Conservation (phyloP, 2,329 filamentous ascomycete species). For the Diaporthe aspalathi region DNA sequence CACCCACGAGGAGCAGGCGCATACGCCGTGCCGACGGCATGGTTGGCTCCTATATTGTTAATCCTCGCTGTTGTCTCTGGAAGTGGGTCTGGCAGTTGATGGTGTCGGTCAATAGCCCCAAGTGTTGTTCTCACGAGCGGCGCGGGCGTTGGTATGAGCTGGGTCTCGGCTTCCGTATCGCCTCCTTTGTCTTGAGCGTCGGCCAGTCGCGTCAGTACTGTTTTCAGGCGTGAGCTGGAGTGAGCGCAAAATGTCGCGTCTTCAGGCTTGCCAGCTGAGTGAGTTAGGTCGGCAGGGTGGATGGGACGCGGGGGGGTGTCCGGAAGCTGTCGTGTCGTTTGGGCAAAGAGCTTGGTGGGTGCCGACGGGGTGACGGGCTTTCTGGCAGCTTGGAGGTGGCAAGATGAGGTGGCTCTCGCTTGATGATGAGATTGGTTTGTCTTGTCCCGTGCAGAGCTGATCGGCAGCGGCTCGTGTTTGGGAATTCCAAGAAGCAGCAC, state of each 20-base stretch:
- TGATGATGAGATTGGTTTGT: background rate
- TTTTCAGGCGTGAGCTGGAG: background rate
- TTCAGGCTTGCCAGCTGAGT: background rate
- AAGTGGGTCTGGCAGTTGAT: background rate
- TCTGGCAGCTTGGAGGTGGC: constrained; percentile 1
- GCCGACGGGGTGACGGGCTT: background rate
- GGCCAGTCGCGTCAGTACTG: background rate
- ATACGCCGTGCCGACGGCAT: constrained; percentile 80
- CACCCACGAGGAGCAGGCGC: constrained; percentile 73
- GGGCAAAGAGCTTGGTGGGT: background rate
- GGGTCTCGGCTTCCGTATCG: background rate
- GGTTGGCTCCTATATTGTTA: constrained; percentile 31
- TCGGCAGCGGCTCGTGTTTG: constrained; percentile 20
- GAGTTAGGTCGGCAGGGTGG: background rate
- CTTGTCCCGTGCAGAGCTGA: constrained; percentile 10
- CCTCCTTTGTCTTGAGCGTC: background rate
- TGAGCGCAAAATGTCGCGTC: background rate
- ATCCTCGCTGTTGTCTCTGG: background rate
- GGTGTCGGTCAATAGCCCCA: background rate
- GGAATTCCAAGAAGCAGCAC: background rate
- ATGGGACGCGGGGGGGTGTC: no score
- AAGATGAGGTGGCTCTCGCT: constrained; percentile 23
- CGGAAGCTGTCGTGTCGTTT: background rate
- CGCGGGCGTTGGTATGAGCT: background rate
- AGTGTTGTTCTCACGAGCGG: background rate